phyloP scores from a whole-genome alignment of 306 rosid species.

The Ceratonia siliqua region DNA sequence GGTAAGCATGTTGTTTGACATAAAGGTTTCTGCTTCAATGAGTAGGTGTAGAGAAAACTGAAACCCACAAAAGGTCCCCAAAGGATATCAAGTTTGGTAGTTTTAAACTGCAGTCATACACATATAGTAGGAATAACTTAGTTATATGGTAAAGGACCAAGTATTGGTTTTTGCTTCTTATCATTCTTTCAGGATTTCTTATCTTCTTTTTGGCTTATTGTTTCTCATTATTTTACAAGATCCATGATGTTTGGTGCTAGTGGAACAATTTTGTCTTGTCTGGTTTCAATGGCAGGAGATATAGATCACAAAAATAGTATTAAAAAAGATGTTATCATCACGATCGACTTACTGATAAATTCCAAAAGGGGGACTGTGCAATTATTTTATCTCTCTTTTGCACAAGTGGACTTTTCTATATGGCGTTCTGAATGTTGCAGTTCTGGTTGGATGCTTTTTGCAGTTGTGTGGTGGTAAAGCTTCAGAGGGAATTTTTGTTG shows the following conservation, averaged over 20 bases:
- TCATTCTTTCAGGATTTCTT: too few relatives aligned
- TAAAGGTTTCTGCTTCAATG: slow-evolving; percentile 14
- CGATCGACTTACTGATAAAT: slow-evolving; percentile 25
- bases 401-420: too few relatives aligned
- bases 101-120: slow-evolving; percentile 12
- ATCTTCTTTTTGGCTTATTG: slow-evolving; percentile 5
- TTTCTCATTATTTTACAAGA: background rate
- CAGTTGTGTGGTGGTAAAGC: slow-evolving; percentile 70
- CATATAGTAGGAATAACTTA: slow-evolving; percentile 13
- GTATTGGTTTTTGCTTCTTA: slow-evolving; percentile 5
- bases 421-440: too few relatives aligned
- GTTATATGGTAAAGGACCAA: background rate
- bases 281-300: slow-evolving; percentile 19
- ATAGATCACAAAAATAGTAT: slow-evolving; percentile 7
- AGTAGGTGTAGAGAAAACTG: slow-evolving; percentile 9
- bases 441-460: too few relatives aligned
- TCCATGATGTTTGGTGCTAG: background rate
- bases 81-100: slow-evolving; percentile 4
- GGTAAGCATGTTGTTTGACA: slow-evolving; percentile 19
- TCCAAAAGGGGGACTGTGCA: background rate
- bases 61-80: slow-evolving; percentile 6
- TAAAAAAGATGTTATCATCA: slow-evolving; percentile 1
- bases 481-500: slow-evolving; percentile 64
- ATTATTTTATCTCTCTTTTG: slow-evolving; percentile 14
- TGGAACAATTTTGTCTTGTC: background rate